phyloP scores from a whole-genome alignment of 2,329 filamentous ascomycete species.

The Fusarium verticillioides region DNA sequence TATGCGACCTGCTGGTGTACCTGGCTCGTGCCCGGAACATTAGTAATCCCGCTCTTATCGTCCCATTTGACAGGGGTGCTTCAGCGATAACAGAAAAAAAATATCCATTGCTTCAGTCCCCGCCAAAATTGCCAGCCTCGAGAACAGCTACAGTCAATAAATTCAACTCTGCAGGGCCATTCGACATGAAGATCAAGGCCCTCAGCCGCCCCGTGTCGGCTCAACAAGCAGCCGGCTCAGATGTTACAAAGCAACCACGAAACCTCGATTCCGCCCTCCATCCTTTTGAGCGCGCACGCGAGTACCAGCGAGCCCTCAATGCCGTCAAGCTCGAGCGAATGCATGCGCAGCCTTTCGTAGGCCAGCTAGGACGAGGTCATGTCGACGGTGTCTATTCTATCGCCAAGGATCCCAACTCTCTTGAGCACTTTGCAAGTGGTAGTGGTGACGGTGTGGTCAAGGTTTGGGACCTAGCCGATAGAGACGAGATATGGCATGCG shows the following conservation, averaged over 20 bases:
- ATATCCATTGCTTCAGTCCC: slow-evolving; percentile 38
- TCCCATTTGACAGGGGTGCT: slow-evolving; percentile 1
- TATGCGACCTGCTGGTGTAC: slow-evolving; percentile 38
- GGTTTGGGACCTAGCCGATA: slow-evolving; percentile 82
- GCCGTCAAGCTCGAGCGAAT: slow-evolving; percentile 94
- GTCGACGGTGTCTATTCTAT: slow-evolving; percentile 87
- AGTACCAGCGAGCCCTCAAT: slow-evolving; percentile 71
- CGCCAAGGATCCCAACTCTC: slow-evolving; percentile 80
- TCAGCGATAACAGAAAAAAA: slow-evolving; percentile 49
- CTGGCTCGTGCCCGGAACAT: slow-evolving; percentile 42
- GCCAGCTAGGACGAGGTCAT: slow-evolving; percentile 88
- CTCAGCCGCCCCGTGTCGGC: slow-evolving; percentile 73
- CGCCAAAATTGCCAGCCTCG: slow-evolving; percentile 31
- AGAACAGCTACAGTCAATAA: slow-evolving; percentile 11
- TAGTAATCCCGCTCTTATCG: slow-evolving; percentile 49
- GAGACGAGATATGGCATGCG: slow-evolving; percentile 79
- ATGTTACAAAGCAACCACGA: slow-evolving; percentile 71
- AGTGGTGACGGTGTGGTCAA: slow-evolving; percentile 95
- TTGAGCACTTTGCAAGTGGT: slow-evolving; percentile 82
- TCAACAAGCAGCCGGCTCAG: slow-evolving; percentile 74
- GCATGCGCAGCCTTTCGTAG: slow-evolving; percentile 81
- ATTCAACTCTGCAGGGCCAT: not conserved
- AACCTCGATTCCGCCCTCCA: slow-evolving; percentile 87
- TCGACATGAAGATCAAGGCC: slow-evolving; percentile 69
- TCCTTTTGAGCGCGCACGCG: slow-evolving; percentile 89